Evolutionary conservation across 2,329 filamentous ascomycete genomes (phyloP), one percentile per base, ranked within the genome.

Genomic region (Epichloe coenophiala): DNA sequence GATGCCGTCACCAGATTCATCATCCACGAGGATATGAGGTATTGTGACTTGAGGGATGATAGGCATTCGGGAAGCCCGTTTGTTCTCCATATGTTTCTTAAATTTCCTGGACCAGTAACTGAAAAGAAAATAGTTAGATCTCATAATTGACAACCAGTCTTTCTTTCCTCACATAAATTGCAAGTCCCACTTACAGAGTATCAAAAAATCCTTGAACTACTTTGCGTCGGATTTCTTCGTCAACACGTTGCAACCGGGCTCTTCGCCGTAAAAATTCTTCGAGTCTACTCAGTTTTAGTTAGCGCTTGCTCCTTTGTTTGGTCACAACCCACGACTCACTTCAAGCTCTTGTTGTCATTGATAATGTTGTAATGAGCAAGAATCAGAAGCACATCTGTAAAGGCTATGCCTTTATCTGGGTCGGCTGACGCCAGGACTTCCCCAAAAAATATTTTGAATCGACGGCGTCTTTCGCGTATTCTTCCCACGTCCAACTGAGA

Each of bases 281-380:
- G 2, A 98, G 77, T 54, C 88, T 88, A 50, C 8, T 23, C 36
- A 40, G 23, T 13, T 36, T 47, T 42, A 51, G 45, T 42, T 11
- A 45, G 8, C 17, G 5, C 13, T 3, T 27, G 12, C 4, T 12
- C n/a, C 39, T 4, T 31, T 31, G 13, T 39, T 15, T 15, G 23
- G 43, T 43, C n/a, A 17, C 3, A 41, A 39, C 39, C 13, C 39
- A n/a, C 27, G 43, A 67, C 71, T 63, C 71, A 86, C 83, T 78
- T 84, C 62, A 98, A 71, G 67, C 89, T 95, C 74, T 96, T 96
- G 71, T 85, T 96, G 67, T 98, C 93, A 58, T 84, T 95, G 65
- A 98, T 98, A 61, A 98, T 89, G 61, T 97, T 98, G 75, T 98
- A 95, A 67, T 98, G 93, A 36, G 94, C 91, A 51, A 98, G 74